Evolutionary conservation across 2,329 filamentous ascomycete species (phyloP).

Genomic region (Penicillium digitatum): DNA sequence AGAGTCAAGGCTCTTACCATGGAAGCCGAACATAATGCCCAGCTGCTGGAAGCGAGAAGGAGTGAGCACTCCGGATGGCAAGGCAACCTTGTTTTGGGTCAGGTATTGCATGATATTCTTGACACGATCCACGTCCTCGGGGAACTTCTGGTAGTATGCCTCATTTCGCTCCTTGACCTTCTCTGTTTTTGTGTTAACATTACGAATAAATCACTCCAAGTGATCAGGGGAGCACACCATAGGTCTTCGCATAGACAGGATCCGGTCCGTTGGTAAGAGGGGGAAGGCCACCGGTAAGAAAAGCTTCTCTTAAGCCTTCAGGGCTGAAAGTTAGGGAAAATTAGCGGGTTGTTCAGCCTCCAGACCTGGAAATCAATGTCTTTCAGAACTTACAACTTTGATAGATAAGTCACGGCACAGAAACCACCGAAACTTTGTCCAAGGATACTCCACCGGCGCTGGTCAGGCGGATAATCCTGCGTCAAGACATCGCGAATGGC

Average conservation of each 20-base stretch:
- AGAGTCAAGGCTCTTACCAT: conserved; percentile 48
- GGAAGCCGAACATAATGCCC: conserved; percentile 72
- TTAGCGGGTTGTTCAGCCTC: neutral
- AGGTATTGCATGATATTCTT: conserved; percentile 65
- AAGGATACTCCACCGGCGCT: conserved; percentile 77
- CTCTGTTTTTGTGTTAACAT: conserved; percentile 32
- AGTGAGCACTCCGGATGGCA: conserved; percentile 70
- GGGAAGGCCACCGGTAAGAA: conserved; percentile 78
- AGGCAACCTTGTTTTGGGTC: conserved; percentile 55
- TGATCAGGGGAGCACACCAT: conserved; percentile 38
- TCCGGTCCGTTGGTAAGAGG: conserved; percentile 69
- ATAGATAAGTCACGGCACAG: conserved; percentile 77
- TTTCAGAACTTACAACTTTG: conserved; percentile 54
- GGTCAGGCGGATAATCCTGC: conserved; percentile 61
- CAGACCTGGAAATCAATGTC: neutral
- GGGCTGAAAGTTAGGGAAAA: conserved; percentile 45
- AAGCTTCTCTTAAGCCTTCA: conserved; percentile 73
- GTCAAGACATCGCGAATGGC: conserved; percentile 75
- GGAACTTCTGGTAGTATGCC: conserved; percentile 79
- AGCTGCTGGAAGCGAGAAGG: conserved; percentile 70
- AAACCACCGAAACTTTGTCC: conserved; percentile 94
- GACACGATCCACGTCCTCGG: conserved; percentile 69
- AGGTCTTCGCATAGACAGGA: conserved; percentile 70
- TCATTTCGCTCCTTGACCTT: conserved; percentile 69
- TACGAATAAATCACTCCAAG: neutral